Evolutionary conservation across 2,329 filamentous ascomycete species (phyloP), one percentile per base, ranked within the genome.

Genomic region (Chrysoporthe cubensis): DNA sequence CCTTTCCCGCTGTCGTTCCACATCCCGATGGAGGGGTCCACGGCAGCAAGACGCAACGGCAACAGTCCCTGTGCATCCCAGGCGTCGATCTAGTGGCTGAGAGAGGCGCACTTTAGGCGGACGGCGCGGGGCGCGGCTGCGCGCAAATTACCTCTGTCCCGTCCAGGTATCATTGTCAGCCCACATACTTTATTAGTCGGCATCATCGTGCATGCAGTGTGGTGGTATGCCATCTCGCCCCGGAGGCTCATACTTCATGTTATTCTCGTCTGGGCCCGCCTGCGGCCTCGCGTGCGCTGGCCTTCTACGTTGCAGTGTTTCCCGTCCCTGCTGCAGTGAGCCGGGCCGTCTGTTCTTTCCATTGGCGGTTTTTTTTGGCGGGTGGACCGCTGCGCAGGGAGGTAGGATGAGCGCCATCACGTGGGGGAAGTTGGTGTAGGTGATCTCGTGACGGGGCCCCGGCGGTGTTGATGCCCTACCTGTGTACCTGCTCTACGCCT

Each of bases 21-120:
- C 54, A 34, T 57, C 34, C 34, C 32, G 54, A 13, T 57, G 54
- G 54, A 40, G 54, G 54, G 54, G 54, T 37, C 18, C 54, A 57
- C 54, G 54, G 32, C 54, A 57, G n/a, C 4, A 32, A 16, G 26
- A 56, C 21, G 21, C 11, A 32, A 32, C 32, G 21, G 52, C 52
- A 56, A 56, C 52, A 26, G 21, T 56, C 26, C 21, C 50, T 54
- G 11, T 34, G 50, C 50, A 34, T 57, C 34, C 14, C 54, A 57
- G 32, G 18, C 54, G 54, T 32, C 54, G 54, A 57, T 40, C 32
- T 34, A 40, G 54, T 57, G 54, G 54, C 54, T 57, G 54, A n/a
- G 34, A 57, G n/a, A 57, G 34, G 34, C 54, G 54, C 54, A 57
- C 54, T 57, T 57, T 40, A 57, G 34, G 54, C 54, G 34, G 54